Evolutionary conservation across 306 rosid species (phyloP).

Genomic region (Psophocarpus tetragonolobus): DNA sequence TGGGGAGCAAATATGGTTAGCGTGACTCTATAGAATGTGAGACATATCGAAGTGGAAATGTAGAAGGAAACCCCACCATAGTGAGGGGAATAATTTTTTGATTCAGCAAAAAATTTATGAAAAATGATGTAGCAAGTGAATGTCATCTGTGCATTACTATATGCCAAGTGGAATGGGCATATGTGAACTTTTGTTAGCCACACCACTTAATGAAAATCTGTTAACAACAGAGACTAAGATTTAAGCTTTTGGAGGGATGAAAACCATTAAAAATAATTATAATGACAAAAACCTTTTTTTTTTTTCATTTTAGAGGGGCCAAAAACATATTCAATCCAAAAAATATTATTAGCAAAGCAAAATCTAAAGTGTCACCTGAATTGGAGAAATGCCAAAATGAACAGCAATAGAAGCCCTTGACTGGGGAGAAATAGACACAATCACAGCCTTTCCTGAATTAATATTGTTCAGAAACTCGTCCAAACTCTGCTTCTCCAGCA

Average conservation of each 20-base stretch:
- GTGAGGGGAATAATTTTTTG: not conserved
- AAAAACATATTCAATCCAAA: not conserved
- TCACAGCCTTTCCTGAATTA: constrained; percentile 63
- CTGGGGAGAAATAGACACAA: constrained; percentile 89
- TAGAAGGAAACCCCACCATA: not conserved
- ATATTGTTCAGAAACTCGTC: constrained; percentile 82
- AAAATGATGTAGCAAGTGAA: not conserved
- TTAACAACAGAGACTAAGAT: not conserved
- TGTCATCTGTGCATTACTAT: not conserved
- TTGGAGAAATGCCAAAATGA: constrained; percentile 82
- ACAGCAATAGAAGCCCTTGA: constrained; percentile 92
- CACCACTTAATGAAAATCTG: not conserved
- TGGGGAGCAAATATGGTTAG: not conserved
- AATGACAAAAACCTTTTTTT: not conserved
- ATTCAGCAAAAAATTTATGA: not conserved
- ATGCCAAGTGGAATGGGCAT: not conserved
- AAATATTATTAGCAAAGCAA: not conserved
- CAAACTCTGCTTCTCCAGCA: constrained; percentile 97
- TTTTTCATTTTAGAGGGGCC: not conserved
- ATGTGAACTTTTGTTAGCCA: not conserved
- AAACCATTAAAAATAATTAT: not conserved
- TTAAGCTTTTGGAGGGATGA: not conserved
- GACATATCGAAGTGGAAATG: not conserved
- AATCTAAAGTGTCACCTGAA: constrained; percentile 57
- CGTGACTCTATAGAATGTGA: not conserved